phyloP scores from a whole-genome alignment of 75 land plant species.

The Cunninghamia lanceolata region DNA sequence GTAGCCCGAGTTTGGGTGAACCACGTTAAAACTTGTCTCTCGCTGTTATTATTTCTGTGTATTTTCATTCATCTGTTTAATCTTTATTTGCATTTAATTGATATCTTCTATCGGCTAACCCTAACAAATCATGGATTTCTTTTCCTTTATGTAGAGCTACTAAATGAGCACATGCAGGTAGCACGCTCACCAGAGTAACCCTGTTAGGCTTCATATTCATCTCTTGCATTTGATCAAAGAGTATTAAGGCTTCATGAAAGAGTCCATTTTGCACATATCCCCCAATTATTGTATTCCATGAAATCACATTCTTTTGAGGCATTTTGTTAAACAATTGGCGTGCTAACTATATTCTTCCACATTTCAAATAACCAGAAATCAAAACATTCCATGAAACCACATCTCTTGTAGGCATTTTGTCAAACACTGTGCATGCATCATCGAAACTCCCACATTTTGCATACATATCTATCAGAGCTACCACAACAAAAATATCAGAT shows the following conservation, averaged over 20 bases:
- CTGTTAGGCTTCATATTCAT: conserved; percentile 25
- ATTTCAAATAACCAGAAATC: conserved; percentile 24
- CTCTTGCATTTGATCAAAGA: conserved; percentile 26
- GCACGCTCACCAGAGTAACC: conserved; percentile 45
- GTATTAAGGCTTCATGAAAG: conserved; percentile 18
- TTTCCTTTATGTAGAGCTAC: conserved; percentile 33
- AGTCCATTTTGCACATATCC: conserved; percentile 19
- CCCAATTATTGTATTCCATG: conserved; percentile 39
- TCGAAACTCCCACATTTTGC: conserved; percentile 23
- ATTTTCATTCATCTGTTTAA: too few relatives aligned
- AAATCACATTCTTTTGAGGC: conserved; percentile 25
- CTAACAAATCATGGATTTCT: conserved; percentile 29
- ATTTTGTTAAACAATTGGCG: conserved; percentile 22
- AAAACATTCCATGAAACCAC: conserved; percentile 36
- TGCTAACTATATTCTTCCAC: conserved; percentile 20
- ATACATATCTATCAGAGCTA: conserved; percentile 32
- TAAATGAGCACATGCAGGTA: conserved; percentile 53
- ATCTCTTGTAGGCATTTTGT: conserved; percentile 15
- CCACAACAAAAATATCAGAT: conserved; percentile 21
- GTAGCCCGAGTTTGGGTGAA: too few relatives aligned
- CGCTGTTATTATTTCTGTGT: too few relatives aligned
- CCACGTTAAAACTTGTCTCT: too few relatives aligned
- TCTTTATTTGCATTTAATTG: too few relatives aligned
- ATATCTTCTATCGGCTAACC: too few relatives aligned
- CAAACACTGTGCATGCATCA: conserved; percentile 26